phyloP scores from a whole-genome alignment of 2,329 filamentous ascomycete genomes.

The Bisporella sp. region DNA sequence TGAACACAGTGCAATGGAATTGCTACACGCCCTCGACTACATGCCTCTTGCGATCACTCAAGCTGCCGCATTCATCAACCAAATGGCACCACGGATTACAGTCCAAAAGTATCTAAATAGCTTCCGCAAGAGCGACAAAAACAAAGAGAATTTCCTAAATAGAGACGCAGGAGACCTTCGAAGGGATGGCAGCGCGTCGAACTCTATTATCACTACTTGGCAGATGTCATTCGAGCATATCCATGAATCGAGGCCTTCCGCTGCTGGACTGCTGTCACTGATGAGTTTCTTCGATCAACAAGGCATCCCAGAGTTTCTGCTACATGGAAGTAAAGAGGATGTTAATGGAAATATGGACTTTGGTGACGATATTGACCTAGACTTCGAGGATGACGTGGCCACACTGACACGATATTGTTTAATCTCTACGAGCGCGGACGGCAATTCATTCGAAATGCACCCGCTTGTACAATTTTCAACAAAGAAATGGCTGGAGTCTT shows the following conservation, averaged over 20 bases:
- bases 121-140: conserved; percentile 28
- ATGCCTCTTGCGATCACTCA: conserved; percentile 25
- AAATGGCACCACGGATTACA: conserved; percentile 20
- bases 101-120: conserved; percentile 32
- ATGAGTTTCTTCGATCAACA: conserved; percentile 18
- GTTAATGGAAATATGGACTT: no score
- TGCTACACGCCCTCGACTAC: conserved; percentile 17
- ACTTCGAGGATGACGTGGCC: not conserved
- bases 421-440: conserved; percentile 13
- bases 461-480: conserved; percentile 13
- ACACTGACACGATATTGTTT: conserved; percentile 21
- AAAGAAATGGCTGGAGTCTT: conserved; percentile 12
- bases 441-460: conserved; percentile 12
- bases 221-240: conserved; percentile 33
- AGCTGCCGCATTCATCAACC: conserved; percentile 21
- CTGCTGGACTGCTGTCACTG: conserved; percentile 14
- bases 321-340: not conserved
- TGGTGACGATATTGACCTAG: no score
- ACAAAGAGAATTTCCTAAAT: conserved; percentile 23
- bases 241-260: conserved; percentile 11
- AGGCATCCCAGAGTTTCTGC: conserved; percentile 15
- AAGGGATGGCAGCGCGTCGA: conserved; percentile 25
- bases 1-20: conserved; percentile 7
- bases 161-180: conserved; percentile 26
- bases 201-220: conserved; percentile 32